A percentile compares a stretch with the other conserved stretches of the same genome.
These are phyloP conservation scores for Lyophyllum decastes DNA, from an alignment of 768 basidiomycete species.

Conservation along the genomic window DNA sequence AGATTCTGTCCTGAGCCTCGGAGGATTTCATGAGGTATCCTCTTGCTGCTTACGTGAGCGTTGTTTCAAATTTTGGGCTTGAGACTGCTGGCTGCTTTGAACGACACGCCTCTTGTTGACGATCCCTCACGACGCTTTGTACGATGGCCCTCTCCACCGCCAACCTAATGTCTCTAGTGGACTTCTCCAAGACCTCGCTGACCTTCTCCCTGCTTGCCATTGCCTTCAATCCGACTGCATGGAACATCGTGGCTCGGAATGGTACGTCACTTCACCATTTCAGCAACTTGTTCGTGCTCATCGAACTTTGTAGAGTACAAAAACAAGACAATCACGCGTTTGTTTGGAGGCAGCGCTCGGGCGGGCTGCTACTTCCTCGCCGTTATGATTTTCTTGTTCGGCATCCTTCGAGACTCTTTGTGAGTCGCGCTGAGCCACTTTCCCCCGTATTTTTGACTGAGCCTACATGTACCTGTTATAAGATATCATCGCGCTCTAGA, in stretches of 20 bases:
- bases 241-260: conserved; percentile 94
- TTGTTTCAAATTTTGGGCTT: neutral
- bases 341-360: conserved; percentile 73
- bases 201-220: conserved; percentile 69
- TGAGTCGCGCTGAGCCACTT: conserved; percentile 47
- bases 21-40: neutral
- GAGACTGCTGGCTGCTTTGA: too few relatives aligned
- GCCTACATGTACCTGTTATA: neutral
- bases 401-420: conserved; percentile 85
- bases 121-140: conserved; percentile 6
- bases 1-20: too few relatives aligned
- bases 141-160: conserved; percentile 14
- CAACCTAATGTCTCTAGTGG: conserved; percentile 38
- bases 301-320: conserved; percentile 48
- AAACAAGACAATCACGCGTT: conserved; percentile 84
- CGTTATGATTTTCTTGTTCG: conserved; percentile 79
- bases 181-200: conserved; percentile 67
- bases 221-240: conserved; percentile 89
- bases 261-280: conserved; percentile 47
- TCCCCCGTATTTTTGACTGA: too few relatives aligned
- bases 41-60: conserved; percentile 10
- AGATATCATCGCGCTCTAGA: conserved; percentile 77
- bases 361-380: conserved; percentile 89
- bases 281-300: neutral
- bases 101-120: too few relatives aligned